Evolutionary conservation across 2,329 filamentous ascomycete species (phyloP).

Genomic region (Cladosporium sp.): DNA sequence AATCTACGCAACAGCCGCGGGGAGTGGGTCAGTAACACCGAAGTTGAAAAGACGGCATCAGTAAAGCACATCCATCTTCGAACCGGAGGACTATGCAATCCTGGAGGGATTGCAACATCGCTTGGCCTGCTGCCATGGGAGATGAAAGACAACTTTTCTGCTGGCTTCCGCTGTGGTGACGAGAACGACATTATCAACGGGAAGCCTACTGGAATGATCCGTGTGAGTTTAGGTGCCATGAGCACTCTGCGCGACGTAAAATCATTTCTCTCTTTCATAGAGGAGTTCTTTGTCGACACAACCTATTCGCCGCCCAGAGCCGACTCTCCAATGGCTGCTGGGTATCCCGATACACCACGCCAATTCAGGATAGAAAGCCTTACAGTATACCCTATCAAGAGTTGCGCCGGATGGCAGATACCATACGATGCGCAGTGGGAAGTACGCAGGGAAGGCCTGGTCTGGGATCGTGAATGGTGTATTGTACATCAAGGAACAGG

Average conservation of each 20-base stretch:
- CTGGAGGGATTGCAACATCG: slow-evolving; percentile 72
- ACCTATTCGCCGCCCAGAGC: background rate
- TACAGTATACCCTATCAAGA: slow-evolving; percentile 86
- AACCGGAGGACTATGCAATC: slow-evolving; percentile 87
- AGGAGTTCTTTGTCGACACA: slow-evolving; percentile 29
- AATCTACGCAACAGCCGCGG: slow-evolving; percentile 68
- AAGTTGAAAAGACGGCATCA: slow-evolving; percentile 80
- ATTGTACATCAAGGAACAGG: slow-evolving; percentile 82
- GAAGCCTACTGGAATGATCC: slow-evolving; percentile 81
- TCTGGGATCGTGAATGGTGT: slow-evolving; percentile 97
- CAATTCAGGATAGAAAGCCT: slow-evolving; percentile 44
- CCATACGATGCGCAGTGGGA: slow-evolving; percentile 65
- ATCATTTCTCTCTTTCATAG: slow-evolving; percentile 51
- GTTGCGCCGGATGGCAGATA: slow-evolving; percentile 74
- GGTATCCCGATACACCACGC: background rate
- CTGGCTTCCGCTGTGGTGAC: slow-evolving; percentile 77
- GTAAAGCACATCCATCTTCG: slow-evolving; percentile 77
- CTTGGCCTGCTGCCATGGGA: slow-evolving; percentile 75
- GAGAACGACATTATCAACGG: slow-evolving; percentile 77
- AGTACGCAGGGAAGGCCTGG: slow-evolving; percentile 73
- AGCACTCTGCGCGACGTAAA: slow-evolving; percentile 72
- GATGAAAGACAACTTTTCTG: slow-evolving; percentile 76
- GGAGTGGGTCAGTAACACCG: slow-evolving; percentile 72
- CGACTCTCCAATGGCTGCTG: slow-evolving; percentile 1
- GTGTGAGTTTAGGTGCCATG: slow-evolving; percentile 86